Evolutionary conservation across 306 rosid species (phyloP).

Genomic region (Delonix regia): DNA sequence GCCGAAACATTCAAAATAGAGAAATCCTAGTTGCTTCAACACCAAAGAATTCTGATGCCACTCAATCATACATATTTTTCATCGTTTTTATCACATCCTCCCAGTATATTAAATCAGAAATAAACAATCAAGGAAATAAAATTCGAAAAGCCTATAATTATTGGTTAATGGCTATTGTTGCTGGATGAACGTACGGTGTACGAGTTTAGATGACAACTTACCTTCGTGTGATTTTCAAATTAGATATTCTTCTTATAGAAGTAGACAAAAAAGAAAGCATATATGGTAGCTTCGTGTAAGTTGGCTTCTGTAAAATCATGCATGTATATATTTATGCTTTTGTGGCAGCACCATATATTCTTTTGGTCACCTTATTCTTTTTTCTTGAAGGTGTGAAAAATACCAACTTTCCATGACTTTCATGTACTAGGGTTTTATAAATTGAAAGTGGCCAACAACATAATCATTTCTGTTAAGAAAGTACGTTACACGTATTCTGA

Average conservation of each 20-base stretch:
- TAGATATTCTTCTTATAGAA: background rate
- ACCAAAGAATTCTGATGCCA: background rate
- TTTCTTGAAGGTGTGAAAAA: slow-evolving; percentile 26
- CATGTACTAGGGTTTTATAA: background rate
- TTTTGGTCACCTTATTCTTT: background rate
- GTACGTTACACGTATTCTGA: slow-evolving; percentile 47
- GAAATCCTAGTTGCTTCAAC: no score
- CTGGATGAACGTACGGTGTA: no score
- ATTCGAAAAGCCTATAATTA: background rate
- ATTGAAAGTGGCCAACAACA: slow-evolving; percentile 48
- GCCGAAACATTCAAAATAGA: no score
- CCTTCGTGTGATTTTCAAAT: background rate
- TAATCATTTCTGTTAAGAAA: slow-evolving; percentile 56
- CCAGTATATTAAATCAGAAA: background rate
- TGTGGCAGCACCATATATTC: no score
- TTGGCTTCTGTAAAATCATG: no score
- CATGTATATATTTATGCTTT: no score
- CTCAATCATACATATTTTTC: background rate
- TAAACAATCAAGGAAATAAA: no score
- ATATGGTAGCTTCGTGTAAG: no score
- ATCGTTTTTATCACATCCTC: background rate
- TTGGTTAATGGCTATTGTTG: background rate
- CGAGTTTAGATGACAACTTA: background rate
- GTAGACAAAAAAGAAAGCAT: no score
- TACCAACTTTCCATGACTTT: background rate